Conservation (phyloP, 73 alveolate species). For the Uronychia binucleata region DNA sequence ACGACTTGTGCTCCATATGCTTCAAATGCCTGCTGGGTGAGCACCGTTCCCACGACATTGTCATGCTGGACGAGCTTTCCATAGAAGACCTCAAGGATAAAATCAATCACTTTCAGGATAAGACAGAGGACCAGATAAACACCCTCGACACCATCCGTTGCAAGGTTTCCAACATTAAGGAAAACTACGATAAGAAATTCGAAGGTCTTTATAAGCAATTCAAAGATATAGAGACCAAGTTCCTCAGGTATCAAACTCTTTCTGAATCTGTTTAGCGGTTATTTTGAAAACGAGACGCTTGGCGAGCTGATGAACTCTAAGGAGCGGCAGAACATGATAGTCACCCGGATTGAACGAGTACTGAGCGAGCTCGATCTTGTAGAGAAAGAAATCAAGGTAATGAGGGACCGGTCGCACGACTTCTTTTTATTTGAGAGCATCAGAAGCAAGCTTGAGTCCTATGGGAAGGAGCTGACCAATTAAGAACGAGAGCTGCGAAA, state of each 20-base stretch:
- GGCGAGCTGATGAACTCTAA: slow-evolving; percentile 55
- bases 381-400: slow-evolving; percentile 20
- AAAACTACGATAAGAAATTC: slow-evolving; percentile 63
- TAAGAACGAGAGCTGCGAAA: slow-evolving; percentile 61
- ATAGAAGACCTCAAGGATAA: slow-evolving; percentile 57
- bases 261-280: slow-evolving; percentile 12
- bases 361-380: slow-evolving; percentile 28
- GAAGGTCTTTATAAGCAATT: slow-evolving; percentile 48
- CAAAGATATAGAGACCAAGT: slow-evolving; percentile 51
- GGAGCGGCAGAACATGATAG: slow-evolving; percentile 40
- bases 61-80: slow-evolving; percentile 61
- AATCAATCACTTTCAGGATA: slow-evolving; percentile 50
- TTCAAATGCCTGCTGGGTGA: slow-evolving; percentile 68
- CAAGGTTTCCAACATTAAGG: slow-evolving; percentile 44
- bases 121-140: slow-evolving; percentile 52
- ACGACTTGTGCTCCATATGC: slow-evolving; percentile 56
- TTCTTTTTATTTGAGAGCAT: slow-evolving; percentile 54
- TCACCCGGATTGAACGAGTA: neutral
- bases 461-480: slow-evolving; percentile 33
- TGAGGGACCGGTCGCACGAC: slow-evolving; percentile 35
- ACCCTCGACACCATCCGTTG: slow-evolving; percentile 38
- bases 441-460: slow-evolving; percentile 43
- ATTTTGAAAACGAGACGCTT: slow-evolving; percentile 52
- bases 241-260: slow-evolving; percentile 1
- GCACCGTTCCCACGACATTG: slow-evolving; percentile 62